Evolutionary conservation across 1,139 yeast species (phyloP), one percentile per base, ranked within the genome.

Genomic region (Magnusiomyces suaveolens): DNA sequence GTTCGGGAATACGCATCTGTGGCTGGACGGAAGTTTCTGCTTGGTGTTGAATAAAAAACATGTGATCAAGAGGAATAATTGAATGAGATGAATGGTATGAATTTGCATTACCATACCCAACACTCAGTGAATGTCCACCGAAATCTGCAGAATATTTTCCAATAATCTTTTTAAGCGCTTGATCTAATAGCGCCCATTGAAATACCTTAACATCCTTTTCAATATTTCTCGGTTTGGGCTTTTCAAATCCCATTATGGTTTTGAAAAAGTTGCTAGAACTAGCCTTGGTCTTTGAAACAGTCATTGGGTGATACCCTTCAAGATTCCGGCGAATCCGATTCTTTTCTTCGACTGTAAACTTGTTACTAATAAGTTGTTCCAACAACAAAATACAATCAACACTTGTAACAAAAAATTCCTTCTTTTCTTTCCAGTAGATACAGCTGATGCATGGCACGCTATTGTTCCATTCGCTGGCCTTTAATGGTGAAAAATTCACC

Each of bases 141-240:
- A 65, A 65, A 53, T 64, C 69, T 2, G 71, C 72, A 8, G 71
- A 67, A 63, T 83, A 84, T 66, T 83, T 83, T 48, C 82, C 73
- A 51, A 82, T 73, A n/a, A 83, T 84, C 63, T 81, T 83, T 46
- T 72, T 69, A 52, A 83, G 66, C 0, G 89, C 89, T 46, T 69
- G 72, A 43, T 72, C 75, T 41, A 83, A 69, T 54, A 76, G 75
- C 24, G 69, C 63, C 89, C 89, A 83, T 41, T 73, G 73, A 62
- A 83, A 81, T 2, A 83, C 88, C 64, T 83, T 83, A 59, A 83
- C 79, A 64, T 83, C 87, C 64, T 84, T 84, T 63, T 82, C 88
- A 54, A 84, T 84, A 62, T 82, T 83, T 46, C 89, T 70, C 2
- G 89, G 89, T 60, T 83, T 74, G 1, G 90, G 89, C 53, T 76